Conservation (phyloP, 352 stramenopile species). For the Pythium myriotylum region DNA sequence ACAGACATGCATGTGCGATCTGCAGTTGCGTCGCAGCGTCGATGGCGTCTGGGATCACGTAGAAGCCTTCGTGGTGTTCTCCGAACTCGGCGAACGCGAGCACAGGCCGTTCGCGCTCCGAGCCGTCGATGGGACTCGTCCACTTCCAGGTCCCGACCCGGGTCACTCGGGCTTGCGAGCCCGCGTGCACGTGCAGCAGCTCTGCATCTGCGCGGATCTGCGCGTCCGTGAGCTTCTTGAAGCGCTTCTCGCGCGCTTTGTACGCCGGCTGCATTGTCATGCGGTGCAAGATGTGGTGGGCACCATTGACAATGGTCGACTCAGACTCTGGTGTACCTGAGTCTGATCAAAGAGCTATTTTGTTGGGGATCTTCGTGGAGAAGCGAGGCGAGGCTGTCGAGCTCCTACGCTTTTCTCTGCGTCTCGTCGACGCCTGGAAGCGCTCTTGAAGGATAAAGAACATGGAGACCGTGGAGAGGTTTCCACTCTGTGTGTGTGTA, state of each 20-base stretch:
- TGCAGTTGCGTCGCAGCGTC: conserved; percentile 50
- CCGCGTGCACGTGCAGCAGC: conserved; percentile 45
- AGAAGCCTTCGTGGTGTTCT: conserved; percentile 59
- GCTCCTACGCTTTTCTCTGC: too few relatives aligned
- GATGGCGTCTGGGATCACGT: conserved; percentile 62
- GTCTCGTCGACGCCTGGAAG: too few relatives aligned
- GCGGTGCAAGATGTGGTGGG: too few relatives aligned
- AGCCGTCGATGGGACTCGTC: conserved; percentile 7
- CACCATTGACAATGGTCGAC: too few relatives aligned
- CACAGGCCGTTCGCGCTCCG: conserved; percentile 36
- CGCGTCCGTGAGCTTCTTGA: conserved; percentile 42
- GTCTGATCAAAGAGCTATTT: too few relatives aligned
- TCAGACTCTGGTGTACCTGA: too few relatives aligned
- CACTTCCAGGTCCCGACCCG: conserved; percentile 45
- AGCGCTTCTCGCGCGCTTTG: conserved; percentile 80
- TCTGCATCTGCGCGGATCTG: conserved; percentile 34
- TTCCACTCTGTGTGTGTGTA: too few relatives aligned
- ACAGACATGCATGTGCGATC: conserved; percentile 64
- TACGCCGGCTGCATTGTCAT: conserved; percentile 37
- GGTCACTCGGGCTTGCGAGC: conserved; percentile 39
- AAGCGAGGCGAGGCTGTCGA: too few relatives aligned
- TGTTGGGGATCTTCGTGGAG: too few relatives aligned
- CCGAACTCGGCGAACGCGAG: conserved; percentile 53
- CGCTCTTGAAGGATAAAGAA: too few relatives aligned
- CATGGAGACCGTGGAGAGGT: too few relatives aligned